Evolutionary conservation across 1,139 yeast genomes (phyloP), one percentile per base, ranked within the genome.

Genomic region (Pichia sp.): DNA sequence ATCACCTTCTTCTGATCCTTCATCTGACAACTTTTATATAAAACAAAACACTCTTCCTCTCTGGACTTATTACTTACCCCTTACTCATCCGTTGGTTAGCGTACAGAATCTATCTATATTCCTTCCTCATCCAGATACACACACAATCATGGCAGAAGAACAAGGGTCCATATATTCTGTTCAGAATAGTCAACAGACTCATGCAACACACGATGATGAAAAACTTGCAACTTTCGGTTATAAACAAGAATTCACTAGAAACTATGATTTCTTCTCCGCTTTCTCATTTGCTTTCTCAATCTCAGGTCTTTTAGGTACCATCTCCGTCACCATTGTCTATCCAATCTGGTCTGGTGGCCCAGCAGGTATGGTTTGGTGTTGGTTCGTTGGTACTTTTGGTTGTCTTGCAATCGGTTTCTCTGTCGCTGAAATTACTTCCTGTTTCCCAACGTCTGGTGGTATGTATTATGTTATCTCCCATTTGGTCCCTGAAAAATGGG

Each of bases 381-480:
- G 89, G 88, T 72, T 83, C 48, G 69, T 75, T 44, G 76, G 83
- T 37, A 77, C 79, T n/a, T 53, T 73, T 44, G 82, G 83, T 53
- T 77, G 84, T 51, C 62, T 81, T 44, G 67, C 74, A 50, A 76
- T 80, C 48, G 89, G 88, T 12, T 55, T 74, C 47, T 73, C 84
- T n/a, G 81, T 83, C 71, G 77, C 86, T 15, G 82, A 82, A 53
- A 67, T 82, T 45, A 84, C 85, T 1, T 76, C 83, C 28, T 76
- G 86, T n/a, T 77, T 81, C 61, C 90, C 90, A 44, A 82, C 90
- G 4, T 74, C 83, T 20, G 89, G 90, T 49, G 90, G 89, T 8
- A 69, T 83, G 58, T 83, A 81, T 62, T 81, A 79, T 48, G 67
- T 54, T 51, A 62, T 59, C 39, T 59, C 62, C 1, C 66, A 64